Evolutionary conservation across 192 early-diverging fungal genomes (phyloP), one percentile per base, ranked within the genome.

Genomic region (Entomortierella beljakovae): DNA sequence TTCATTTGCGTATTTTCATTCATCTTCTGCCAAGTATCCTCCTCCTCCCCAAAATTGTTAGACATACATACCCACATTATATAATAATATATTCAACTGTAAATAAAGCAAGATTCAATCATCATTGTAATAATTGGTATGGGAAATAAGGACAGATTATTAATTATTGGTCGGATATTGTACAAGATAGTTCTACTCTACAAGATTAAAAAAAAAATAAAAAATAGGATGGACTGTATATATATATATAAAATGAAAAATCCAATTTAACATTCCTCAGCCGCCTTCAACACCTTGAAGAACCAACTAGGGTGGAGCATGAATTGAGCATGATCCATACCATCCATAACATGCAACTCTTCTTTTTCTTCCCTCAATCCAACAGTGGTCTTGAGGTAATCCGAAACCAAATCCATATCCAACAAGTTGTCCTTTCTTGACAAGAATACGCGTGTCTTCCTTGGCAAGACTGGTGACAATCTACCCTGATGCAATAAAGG

Each of bases 301-400:
- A 79, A 79, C 75, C 75, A 79, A 5, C 35, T 56, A 22, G 75
- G 75, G 3, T 56, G 42, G 7, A 79, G 29, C 55, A 79, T 57
- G 57, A 79, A 79, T 51, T 69, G 67, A 1, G 75, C 75, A 54
- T 79, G 75, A n/a, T 69, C 62, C 75, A 79, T 79, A 22, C 51
- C 62, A 29, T 79, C 67, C 75, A 79, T 79, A 0, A 79, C 25
- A 37, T 54, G 16, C 35, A 79, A 50, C 55, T 79, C 75, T 22
- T 61, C 67, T 8, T 65, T 69, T 15, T 79, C 66, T 26, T 70
- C 61, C 23, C 38, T 69, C 49, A 79, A 35, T 3, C 75, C 75
- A 6, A 79, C 67, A 0, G 59, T 53, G 0, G 20, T 56, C 46
- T 55, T 51, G 18, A 79, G 51, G 57, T 79, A 79, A 15, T 59